A percentile compares a stretch with the other conserved stretches of the same genome.
phyloP scores from a whole-genome alignment of 345 rosid genomes.

The Theobroma cacao region DNA sequence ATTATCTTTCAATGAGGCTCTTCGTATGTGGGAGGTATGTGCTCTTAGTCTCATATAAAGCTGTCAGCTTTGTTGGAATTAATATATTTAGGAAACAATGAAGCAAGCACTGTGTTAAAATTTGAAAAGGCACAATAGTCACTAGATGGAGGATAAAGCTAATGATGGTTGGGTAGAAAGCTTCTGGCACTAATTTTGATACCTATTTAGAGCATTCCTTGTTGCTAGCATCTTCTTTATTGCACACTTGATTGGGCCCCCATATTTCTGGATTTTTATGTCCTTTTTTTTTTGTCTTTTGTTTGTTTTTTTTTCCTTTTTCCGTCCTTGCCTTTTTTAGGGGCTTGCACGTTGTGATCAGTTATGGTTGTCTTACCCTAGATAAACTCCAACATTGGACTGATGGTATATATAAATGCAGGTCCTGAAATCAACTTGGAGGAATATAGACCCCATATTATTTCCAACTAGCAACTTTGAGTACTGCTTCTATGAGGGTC shows the following conservation, averaged over 20 bases:
- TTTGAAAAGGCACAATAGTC: neutral
- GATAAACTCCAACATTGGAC: neutral
- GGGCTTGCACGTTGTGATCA: neutral
- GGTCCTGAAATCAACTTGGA: neutral
- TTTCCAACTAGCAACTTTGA: neutral
- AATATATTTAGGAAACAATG: neutral
- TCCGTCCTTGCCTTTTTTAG: neutral
- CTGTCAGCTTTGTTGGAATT: neutral
- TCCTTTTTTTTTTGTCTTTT: neutral
- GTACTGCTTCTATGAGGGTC: neutral
- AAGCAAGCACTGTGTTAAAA: neutral
- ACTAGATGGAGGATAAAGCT: neutral
- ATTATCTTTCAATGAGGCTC: conserved; percentile 75
- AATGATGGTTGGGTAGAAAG: neutral
- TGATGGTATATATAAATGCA: neutral
- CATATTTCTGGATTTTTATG: neutral
- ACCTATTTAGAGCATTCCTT: neutral
- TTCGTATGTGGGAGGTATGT: conserved; percentile 91
- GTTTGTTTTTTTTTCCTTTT: neutral
- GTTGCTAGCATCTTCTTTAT: neutral
- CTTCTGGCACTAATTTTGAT: neutral
- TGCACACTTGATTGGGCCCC: neutral
- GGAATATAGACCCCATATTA: neutral
- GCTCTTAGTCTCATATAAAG: neutral
- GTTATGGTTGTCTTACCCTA: neutral